Conservation (phyloP, 1,284 basidiomycete genomes). For the Lentinula novae-zelandiae region DNA sequence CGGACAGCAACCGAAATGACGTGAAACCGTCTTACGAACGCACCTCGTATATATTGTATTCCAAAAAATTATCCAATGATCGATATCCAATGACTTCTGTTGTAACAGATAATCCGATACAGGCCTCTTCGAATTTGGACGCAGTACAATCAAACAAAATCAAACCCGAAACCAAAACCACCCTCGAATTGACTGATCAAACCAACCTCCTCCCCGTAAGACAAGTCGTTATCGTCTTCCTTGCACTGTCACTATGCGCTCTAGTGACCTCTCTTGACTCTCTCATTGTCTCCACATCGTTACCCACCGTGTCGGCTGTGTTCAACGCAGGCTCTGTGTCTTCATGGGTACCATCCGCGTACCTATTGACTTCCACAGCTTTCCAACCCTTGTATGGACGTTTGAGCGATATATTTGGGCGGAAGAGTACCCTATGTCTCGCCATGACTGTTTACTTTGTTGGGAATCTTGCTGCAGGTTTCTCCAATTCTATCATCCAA, state of each 20-base stretch:
- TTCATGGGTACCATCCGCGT: constrained; percentile 69
- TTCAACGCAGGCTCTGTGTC: constrained; percentile 66
- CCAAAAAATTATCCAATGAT: neutral
- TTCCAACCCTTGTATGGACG: constrained; percentile 67
- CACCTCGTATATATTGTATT: neutral
- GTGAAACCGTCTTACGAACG: neutral
- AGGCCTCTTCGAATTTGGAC: neutral
- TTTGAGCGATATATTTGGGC: constrained; percentile 74
- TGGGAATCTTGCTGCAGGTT: constrained; percentile 55
- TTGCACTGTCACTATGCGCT: constrained; percentile 57
- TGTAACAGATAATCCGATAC: neutral
- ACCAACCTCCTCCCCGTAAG: constrained; percentile 71
- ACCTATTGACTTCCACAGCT: constrained; percentile 61
- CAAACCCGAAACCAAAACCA: neutral
- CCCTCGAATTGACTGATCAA: constrained; percentile 57
- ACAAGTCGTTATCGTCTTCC: constrained; percentile 61
- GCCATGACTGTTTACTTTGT: constrained; percentile 62
- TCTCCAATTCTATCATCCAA: constrained; percentile 61
- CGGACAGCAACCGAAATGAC: neutral
- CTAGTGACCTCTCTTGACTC: constrained; percentile 57
- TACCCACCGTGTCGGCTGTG: constrained; percentile 62
- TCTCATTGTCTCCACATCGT: constrained; percentile 65
- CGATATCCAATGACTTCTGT: neutral
- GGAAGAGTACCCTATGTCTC: constrained; percentile 60
- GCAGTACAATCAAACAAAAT: neutral